Percentiles rank a stretch among this genome's conserved stretches.
phyloP scores from a whole-genome alignment of 495 filamentous ascomycete species.

The Neurospora sp. region DNA sequence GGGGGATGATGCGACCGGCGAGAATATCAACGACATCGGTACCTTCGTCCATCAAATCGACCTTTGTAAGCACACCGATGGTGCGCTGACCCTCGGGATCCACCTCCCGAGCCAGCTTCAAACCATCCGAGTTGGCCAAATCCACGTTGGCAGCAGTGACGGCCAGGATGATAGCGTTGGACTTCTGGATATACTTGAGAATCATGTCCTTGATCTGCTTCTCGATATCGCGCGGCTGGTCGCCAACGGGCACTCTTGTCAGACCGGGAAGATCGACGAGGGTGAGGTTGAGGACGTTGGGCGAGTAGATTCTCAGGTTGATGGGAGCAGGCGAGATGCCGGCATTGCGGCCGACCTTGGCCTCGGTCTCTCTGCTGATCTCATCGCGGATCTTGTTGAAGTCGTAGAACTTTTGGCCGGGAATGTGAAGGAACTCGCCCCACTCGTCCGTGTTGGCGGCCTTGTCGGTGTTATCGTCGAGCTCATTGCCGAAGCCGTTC shows the following conservation, averaged over 20 bases:
- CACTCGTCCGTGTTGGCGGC: conserved; percentile 91
- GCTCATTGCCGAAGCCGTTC: conserved; percentile 71
- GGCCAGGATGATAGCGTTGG: conserved; percentile 94
- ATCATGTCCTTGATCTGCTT: conserved; percentile 97
- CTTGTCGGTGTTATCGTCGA: conserved; percentile 56
- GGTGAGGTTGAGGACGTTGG: conserved; percentile 94
- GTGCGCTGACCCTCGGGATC: conserved; percentile 97
- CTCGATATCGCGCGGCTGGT: conserved; percentile 98
- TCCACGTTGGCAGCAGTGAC: conserved; percentile 96
- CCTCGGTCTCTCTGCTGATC: conserved; percentile 92
- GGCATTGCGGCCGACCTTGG: conserved; percentile 91
- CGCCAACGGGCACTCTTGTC: conserved; percentile 96
- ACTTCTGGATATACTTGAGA: conserved; percentile 94
- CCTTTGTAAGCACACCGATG: conserved; percentile 97
- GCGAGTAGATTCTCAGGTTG: conserved; percentile 94
- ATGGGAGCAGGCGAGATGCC: conserved; percentile 94
- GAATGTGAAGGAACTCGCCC: conserved; percentile 98
- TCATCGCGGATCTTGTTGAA: conserved; percentile 99
- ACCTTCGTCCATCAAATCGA: conserved; percentile 98
- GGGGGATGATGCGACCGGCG: conserved; percentile 91
- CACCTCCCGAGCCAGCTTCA: conserved; percentile 94
- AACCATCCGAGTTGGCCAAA: conserved; percentile 94
- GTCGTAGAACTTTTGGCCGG: conserved; percentile 95
- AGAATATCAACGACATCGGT: conserved; percentile 99
- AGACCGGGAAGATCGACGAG: conserved; percentile 95